phyloP scores from a whole-genome alignment of 2,329 filamentous ascomycete species.

The Fonsecaea monophora region DNA sequence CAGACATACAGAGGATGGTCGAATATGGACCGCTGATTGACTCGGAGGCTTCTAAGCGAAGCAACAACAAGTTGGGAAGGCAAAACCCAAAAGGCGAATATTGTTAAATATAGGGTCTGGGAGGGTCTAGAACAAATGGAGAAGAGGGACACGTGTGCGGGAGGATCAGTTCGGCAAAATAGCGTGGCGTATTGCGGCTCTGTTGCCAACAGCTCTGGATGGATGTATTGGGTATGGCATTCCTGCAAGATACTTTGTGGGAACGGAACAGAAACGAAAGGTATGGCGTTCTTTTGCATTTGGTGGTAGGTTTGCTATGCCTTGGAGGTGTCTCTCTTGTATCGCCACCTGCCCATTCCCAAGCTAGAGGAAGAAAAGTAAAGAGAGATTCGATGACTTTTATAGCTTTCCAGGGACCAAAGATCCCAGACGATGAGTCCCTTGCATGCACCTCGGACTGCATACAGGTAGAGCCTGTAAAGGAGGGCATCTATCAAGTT shows the following conservation, averaged over 20 bases:
- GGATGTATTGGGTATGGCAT: conserved; percentile 13
- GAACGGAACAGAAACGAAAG: not conserved
- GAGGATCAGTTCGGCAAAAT: not conserved
- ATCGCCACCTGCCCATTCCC: not conserved
- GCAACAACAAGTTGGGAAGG: not conserved
- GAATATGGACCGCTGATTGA: conserved; percentile 6
- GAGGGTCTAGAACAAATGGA: conserved; percentile 2
- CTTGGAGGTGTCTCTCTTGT: not conserved
- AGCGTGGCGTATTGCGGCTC: conserved; percentile 5
- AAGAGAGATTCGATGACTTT: not conserved
- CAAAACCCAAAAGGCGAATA: not conserved
- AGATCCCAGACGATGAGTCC: not conserved
- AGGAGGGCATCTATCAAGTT: not conserved
- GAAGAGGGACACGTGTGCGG: not conserved
- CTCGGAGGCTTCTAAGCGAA: not conserved
- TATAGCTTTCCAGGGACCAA: not conserved
- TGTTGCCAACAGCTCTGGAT: conserved; percentile 1
- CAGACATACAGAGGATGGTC: not conserved
- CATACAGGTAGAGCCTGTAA: not conserved
- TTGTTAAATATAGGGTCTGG: not conserved
- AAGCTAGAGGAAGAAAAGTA: not conserved
- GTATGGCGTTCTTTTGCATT: conserved; percentile 1
- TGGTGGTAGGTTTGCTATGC: conserved; percentile 12
- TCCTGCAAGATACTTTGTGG: not conserved
- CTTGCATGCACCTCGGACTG: not conserved